Evolutionary conservation across 257 asterid species (phyloP).

Genomic region (Ilex asprella): DNA sequence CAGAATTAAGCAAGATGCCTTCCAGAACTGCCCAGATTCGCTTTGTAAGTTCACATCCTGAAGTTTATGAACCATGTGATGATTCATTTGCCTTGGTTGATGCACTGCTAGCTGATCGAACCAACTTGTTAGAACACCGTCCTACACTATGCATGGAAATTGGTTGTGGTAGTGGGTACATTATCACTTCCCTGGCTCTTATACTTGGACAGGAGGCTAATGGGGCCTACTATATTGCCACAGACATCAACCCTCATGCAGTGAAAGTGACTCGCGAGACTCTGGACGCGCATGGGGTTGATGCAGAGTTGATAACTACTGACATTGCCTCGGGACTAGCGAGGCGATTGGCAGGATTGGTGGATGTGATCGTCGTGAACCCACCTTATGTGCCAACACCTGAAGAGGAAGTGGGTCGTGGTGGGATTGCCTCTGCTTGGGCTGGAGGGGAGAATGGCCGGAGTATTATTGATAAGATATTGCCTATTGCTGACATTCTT

Average conservation of each 20-base stretch:
- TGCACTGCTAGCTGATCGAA: conserved; percentile 84
- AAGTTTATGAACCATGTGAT: conserved; percentile 95
- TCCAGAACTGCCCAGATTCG: conserved; percentile 52
- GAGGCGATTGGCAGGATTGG: conserved; percentile 45
- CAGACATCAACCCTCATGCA: conserved; percentile 85
- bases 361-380: conserved; percentile 87
- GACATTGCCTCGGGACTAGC: conserved; percentile 70
- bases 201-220: conserved; percentile 43
- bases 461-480: conserved; percentile 70
- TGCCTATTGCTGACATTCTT: conserved; percentile 72
- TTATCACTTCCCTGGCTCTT: conserved; percentile 79
- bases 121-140: conserved; percentile 48
- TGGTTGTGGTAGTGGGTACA: conserved; percentile 95
- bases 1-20: too few species aligned
- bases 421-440: conserved; percentile 82
- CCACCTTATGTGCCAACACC: conserved; percentile 99
- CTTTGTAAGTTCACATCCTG: conserved; percentile 83
- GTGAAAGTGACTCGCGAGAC: conserved; percentile 57
- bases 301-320: conserved; percentile 62
- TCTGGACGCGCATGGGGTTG: conserved; percentile 60
- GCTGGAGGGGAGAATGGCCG: conserved; percentile 94
- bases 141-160: conserved; percentile 83
- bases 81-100: conserved; percentile 90
- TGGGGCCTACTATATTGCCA: conserved; percentile 50
- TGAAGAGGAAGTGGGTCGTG: conserved; percentile 82